phyloP scores from a whole-genome alignment of 164 flowering plant species.

The Annona cherimola region DNA sequence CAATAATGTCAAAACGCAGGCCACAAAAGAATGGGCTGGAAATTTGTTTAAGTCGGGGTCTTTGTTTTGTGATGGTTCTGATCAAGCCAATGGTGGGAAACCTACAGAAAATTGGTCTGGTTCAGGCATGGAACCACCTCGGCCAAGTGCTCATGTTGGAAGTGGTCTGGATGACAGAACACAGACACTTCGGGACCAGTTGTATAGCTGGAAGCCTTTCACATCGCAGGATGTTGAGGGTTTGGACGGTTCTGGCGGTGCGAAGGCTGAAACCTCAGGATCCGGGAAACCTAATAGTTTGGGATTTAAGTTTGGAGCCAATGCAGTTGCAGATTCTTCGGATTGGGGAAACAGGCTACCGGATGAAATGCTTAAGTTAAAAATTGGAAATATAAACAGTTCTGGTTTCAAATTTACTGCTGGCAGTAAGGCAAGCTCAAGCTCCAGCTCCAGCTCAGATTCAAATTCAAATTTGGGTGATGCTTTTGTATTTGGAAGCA shows the following conservation, averaged over 20 bases:
- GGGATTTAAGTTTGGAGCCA: constrained; percentile 26
- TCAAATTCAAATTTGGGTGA: neutral
- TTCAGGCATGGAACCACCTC: neutral
- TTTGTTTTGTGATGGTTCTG: neutral
- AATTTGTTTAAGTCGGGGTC: neutral
- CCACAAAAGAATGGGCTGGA: neutral
- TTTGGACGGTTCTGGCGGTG: constrained; percentile 11
- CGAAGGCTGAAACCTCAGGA: constrained; percentile 2
- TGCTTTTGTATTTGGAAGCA: constrained; percentile 22
- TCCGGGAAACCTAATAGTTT: constrained; percentile 9
- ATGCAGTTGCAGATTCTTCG: constrained; percentile 1
- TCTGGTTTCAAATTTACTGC: neutral
- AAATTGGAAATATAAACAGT: constrained; percentile 20
- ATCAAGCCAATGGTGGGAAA: neutral
- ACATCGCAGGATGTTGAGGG: constrained; percentile 1
- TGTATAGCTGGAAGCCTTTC: constrained; percentile 19
- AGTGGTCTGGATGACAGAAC: neutral
- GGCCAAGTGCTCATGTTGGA: neutral
- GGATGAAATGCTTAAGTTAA: constrained; percentile 27
- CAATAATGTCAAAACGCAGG: constrained; percentile 1
- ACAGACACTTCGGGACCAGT: constrained; percentile 8
- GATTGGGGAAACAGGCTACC: constrained; percentile 1
- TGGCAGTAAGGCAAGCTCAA: neutral
- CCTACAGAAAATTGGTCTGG: neutral
- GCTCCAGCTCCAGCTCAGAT: neutral